phyloP scores from a whole-genome alignment of 2,329 filamentous ascomycete genomes.

The Venturia aucupariae region DNA sequence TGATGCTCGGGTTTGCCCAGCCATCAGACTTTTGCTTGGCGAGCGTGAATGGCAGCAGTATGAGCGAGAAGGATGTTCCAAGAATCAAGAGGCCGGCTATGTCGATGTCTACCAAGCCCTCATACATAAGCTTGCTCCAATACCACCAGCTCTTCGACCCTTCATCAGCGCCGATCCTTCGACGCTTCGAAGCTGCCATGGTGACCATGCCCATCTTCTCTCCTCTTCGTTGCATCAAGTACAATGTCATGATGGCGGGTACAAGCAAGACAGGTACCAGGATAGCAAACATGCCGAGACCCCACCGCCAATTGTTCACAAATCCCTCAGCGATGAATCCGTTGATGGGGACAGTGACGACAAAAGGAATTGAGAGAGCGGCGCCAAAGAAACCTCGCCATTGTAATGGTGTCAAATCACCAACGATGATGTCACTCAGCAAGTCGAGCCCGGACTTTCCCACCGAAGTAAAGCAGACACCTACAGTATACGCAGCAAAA shows the following conservation, averaged over 20 bases:
- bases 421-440: conserved; percentile 24
- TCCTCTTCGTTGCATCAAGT: conserved; percentile 19
- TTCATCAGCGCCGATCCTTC: too few species aligned
- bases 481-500: too few species aligned
- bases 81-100: too few species aligned
- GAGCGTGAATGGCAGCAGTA: conserved; percentile 61
- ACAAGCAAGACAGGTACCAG: conserved; percentile 20
- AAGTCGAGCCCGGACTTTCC: conserved; percentile 24
- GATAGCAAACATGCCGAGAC: conserved; percentile 23
- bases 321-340: conserved; percentile 35
- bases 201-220: conserved; percentile 20
- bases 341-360: conserved; percentile 33
- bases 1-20: conserved; percentile 31
- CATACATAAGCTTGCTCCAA: too few species aligned
- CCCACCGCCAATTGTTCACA: conserved; percentile 26
- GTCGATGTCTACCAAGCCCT: too few species aligned
- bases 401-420: conserved; percentile 22
- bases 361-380: conserved; percentile 24
- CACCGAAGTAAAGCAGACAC: too few species aligned
- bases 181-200: conserved; percentile 15
- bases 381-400: conserved; percentile 24
- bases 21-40: conserved; percentile 22
- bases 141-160: too few species aligned
- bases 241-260: conserved; percentile 23
- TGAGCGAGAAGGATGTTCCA: too few species aligned